Conservation (phyloP, 192 early-diverging fungal species). For the Radiomyces spectabilis region DNA sequence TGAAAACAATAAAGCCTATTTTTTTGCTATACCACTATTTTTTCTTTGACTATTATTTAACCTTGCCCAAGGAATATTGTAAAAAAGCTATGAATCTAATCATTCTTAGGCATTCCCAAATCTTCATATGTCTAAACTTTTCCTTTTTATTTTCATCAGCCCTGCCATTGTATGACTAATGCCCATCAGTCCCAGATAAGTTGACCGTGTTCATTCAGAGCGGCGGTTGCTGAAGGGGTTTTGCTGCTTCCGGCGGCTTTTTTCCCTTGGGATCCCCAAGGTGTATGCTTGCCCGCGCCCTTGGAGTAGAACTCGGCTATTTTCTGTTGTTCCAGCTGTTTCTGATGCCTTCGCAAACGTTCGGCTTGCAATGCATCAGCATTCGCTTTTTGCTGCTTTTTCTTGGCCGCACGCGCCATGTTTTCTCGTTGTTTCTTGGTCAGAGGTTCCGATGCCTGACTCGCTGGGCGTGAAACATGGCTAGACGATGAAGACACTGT, state of each 20-base stretch:
- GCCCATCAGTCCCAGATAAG: constrained; percentile 36
- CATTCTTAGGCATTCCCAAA: too few species aligned
- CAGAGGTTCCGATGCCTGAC: constrained; percentile 26
- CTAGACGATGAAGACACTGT: too few species aligned
- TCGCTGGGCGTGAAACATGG: too few species aligned
- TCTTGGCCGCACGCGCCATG: constrained; percentile 40
- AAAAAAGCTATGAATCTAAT: too few species aligned
- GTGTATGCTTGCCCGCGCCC: constrained; percentile 27
- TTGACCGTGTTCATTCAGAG: constrained; percentile 27
- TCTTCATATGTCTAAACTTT: too few species aligned
- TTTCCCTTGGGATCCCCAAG: constrained; percentile 26
- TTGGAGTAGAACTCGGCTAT: constrained; percentile 38
- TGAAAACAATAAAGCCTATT: neutral
- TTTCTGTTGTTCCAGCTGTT: constrained; percentile 33
- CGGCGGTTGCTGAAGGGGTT: constrained; percentile 18
- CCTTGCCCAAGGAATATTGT: too few species aligned
- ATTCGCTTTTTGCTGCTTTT: constrained; percentile 45
- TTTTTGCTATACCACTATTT: too few species aligned
- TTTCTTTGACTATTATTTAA: too few species aligned
- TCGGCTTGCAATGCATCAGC: constrained; percentile 44
- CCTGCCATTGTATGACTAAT: too few species aligned
- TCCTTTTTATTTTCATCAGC: too few species aligned
- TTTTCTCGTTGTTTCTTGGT: constrained; percentile 63
- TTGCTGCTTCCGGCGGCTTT: constrained; percentile 16
- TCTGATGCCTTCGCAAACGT: constrained; percentile 48